Percentiles rank a stretch among this genome's conserved stretches.
phyloP scores from a whole-genome alignment of 129 eudicot genomes.

The Cynara cardunculus region DNA sequence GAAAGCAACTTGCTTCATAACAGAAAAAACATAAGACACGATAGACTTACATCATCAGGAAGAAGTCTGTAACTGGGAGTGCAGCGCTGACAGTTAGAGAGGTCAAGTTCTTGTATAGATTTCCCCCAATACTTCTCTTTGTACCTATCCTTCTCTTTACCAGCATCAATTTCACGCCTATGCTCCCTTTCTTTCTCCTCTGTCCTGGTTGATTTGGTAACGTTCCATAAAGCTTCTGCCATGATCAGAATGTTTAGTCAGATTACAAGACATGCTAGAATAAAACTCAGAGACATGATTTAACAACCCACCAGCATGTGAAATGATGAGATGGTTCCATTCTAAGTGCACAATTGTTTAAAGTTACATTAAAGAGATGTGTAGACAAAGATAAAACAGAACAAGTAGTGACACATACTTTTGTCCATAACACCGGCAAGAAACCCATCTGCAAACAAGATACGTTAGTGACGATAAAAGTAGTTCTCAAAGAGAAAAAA shows the following conservation, averaged over 20 bases:
- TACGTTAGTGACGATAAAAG: constrained; percentile 2
- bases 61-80: constrained; percentile 98
- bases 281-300: not conserved
- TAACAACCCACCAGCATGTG: constrained; percentile 1
- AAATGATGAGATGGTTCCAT: not conserved
- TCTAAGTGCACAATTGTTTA: not conserved
- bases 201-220: constrained; percentile 56
- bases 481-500: constrained; percentile 1
- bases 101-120: constrained; percentile 96
- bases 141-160: constrained; percentile 75
- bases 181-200: constrained; percentile 83
- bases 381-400: not conserved
- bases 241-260: constrained; percentile 19
- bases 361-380: not conserved
- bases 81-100: constrained; percentile 84
- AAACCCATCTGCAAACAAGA: constrained; percentile 76
- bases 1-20: not conserved
- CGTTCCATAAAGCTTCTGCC: constrained; percentile 76
- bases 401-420: constrained; percentile 48
- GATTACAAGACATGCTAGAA: not conserved
- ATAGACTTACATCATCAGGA: constrained; percentile 75
- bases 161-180: constrained; percentile 74
- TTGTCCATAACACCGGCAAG: constrained; percentile 96
- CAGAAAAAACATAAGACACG: not conserved
- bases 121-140: constrained; percentile 90